A percentile compares a stretch with the other conserved stretches of the same genome.
phyloP scores from a whole-genome alignment of 768 basidiomycete genomes.

The Suillus alpinus region DNA sequence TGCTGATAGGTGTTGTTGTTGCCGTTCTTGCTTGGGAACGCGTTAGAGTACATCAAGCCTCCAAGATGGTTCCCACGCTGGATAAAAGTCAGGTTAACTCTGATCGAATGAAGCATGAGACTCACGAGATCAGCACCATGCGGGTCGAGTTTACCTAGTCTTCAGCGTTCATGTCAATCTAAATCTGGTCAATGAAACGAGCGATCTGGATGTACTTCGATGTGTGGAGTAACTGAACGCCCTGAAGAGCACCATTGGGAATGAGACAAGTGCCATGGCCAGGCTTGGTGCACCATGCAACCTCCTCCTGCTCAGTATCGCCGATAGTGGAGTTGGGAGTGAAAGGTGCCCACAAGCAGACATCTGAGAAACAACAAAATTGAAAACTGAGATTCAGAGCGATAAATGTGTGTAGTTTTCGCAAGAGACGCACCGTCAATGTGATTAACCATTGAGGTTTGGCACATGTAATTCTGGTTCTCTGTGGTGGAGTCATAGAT shows the following conservation, averaged over 20 bases:
- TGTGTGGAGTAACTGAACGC: conserved; percentile 61
- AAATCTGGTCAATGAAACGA: conserved; percentile 64
- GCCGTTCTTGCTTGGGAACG: conserved; percentile 40
- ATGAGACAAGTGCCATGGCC: conserved; percentile 70
- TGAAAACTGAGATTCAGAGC: conserved; percentile 23
- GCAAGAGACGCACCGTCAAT: conserved; percentile 31
- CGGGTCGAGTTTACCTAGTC: conserved; percentile 78
- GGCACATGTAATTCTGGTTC: conserved; percentile 60
- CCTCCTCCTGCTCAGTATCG: conserved; percentile 62
- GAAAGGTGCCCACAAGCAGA: conserved; percentile 65
- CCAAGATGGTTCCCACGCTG: conserved; percentile 83
- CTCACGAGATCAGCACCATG: conserved; percentile 63
- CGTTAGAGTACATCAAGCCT: conserved; percentile 63
- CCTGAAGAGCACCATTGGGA: conserved; percentile 56
- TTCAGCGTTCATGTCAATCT: conserved; percentile 44
- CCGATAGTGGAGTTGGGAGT: conserved; percentile 51
- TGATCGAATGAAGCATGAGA: not conserved
- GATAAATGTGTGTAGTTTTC: not conserved
- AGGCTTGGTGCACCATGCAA: conserved; percentile 73
- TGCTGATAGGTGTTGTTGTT: conserved; percentile 46
- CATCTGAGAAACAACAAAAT: conserved; percentile 42
- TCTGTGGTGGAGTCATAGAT: conserved; percentile 67
- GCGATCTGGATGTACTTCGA: conserved; percentile 55
- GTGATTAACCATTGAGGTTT: conserved; percentile 64
- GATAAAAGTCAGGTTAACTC: conserved; percentile 13